Conservation (phyloP, 176 grass and related monocot species). For the Alopecurus myosuroides region DNA sequence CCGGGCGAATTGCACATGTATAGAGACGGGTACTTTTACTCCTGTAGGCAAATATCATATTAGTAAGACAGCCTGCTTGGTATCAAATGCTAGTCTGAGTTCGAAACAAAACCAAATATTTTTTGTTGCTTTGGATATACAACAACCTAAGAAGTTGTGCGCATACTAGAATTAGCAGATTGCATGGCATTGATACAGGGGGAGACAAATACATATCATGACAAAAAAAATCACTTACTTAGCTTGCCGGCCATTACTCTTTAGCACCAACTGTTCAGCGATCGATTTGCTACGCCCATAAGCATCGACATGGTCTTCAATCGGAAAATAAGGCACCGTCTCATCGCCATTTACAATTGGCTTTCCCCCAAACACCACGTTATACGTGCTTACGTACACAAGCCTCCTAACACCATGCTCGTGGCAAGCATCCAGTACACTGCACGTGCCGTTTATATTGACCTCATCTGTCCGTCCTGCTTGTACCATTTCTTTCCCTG, state of each 20-base stretch:
- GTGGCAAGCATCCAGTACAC: conserved; percentile 68
- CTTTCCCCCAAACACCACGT: conserved; percentile 83
- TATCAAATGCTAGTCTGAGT: not conserved
- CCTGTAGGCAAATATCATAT: conserved; percentile 25
- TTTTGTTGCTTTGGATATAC: not conserved
- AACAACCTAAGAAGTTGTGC: not conserved
- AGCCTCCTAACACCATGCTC: conserved; percentile 63
- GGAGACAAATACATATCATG: not conserved
- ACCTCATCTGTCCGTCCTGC: conserved; percentile 47
- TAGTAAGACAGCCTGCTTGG: not conserved
- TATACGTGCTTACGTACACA: conserved; percentile 85
- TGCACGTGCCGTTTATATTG: conserved; percentile 92
- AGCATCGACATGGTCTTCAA: conserved; percentile 79
- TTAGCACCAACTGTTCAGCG: conserved; percentile 85
- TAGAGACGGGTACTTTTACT: conserved; percentile 39
- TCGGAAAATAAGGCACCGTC: conserved; percentile 69
- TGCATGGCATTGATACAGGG: not conserved
- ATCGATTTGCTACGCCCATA: conserved; percentile 88
- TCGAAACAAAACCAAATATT: not conserved
- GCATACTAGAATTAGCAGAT: not conserved
- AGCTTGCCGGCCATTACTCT: conserved; percentile 61
- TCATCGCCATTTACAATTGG: conserved; percentile 74
- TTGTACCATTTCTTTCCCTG: conserved; percentile 89
- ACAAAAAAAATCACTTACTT: conserved; percentile 50
- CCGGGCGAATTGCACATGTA: conserved; percentile 87